Conservation (phyloP, 768 basidiomycete genomes). For the Pleurotus tuoliensis region DNA sequence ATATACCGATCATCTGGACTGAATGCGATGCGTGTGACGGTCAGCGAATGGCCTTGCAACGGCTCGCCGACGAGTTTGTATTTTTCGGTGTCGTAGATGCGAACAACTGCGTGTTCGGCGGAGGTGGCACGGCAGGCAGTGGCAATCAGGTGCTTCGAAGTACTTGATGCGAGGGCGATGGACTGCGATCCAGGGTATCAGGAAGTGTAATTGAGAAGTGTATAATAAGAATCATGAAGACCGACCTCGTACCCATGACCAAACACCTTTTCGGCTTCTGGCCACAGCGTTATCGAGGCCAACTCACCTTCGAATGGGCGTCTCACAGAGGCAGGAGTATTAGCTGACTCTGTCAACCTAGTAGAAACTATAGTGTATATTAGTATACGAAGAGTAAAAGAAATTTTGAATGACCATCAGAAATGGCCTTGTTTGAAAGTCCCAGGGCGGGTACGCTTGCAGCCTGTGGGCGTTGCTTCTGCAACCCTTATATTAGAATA, state of each 20-base stretch:
- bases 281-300: slow-evolving; percentile 87
- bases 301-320: slow-evolving; percentile 91
- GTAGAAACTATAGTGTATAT: background rate
- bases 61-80: slow-evolving; percentile 73
- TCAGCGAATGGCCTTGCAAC: slow-evolving; percentile 80
- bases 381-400: too few relatives aligned
- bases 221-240: background rate
- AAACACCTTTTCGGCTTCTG: slow-evolving; percentile 94
- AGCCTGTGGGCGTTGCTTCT: slow-evolving; percentile 64
- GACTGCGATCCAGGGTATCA: slow-evolving; percentile 44
- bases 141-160: slow-evolving; percentile 65
- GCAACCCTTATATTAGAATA: background rate
- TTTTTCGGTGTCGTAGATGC: slow-evolving; percentile 69
- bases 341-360: background rate
- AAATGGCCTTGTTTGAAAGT: slow-evolving; percentile 89
- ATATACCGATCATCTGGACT: slow-evolving; percentile 79
- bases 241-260: slow-evolving; percentile 95
- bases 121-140: slow-evolving; percentile 89
- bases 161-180: slow-evolving; percentile 75
- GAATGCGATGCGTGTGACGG: slow-evolving; percentile 88
- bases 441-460: slow-evolving; percentile 94
- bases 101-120: slow-evolving; percentile 84
- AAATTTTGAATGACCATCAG: slow-evolving; percentile 42
- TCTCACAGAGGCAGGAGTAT: background rate
- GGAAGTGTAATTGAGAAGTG: background rate